These are phyloP conservation scores for Lactarius trivialis DNA, from an alignment of 768 basidiomycete species.

Conservation along the genomic window DNA sequence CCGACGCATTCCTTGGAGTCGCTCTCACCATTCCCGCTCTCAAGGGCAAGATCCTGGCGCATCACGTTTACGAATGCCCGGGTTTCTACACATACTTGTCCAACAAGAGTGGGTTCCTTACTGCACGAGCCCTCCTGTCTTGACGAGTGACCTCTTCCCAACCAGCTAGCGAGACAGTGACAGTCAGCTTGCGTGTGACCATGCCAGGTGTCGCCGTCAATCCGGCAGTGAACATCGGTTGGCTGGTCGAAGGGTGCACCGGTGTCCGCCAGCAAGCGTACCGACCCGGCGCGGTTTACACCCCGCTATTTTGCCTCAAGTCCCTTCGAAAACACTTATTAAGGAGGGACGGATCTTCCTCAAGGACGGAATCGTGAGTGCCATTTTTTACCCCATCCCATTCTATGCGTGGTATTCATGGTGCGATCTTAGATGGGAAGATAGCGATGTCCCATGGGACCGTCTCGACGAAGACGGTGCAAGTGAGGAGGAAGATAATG, in stretches of 20 bases:
- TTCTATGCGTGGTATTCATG: background rate
- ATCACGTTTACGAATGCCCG: slow-evolving; percentile 1
- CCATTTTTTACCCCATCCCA: background rate
- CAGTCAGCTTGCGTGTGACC: background rate
- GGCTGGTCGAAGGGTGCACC: slow-evolving; percentile 2
- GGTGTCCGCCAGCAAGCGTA: slow-evolving; percentile 9
- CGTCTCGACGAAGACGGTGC: slow-evolving; percentile 9
- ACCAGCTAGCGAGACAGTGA: slow-evolving; percentile 4
- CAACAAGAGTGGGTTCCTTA: background rate
- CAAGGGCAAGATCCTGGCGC: background rate
- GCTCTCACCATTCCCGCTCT: background rate
- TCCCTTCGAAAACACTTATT: background rate
- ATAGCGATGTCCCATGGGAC: slow-evolving; percentile 12
- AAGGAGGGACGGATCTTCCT: background rate
- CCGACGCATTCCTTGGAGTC: background rate
- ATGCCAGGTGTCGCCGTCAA: background rate
- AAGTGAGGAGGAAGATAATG: slow-evolving; percentile 2
- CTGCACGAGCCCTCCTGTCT: background rate
- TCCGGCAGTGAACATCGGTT: background rate
- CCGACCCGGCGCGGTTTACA: background rate
- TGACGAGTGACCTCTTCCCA: too few relatives aligned
- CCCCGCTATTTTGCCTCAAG: slow-evolving; percentile 8
- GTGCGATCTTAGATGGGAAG: slow-evolving; percentile 10
- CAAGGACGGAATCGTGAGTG: slow-evolving; percentile 1
- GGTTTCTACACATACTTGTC: slow-evolving; percentile 16